Evolutionary conservation across 2,329 filamentous ascomycete genomes (phyloP).

Genomic region (Plectosphaerella sp.): DNA sequence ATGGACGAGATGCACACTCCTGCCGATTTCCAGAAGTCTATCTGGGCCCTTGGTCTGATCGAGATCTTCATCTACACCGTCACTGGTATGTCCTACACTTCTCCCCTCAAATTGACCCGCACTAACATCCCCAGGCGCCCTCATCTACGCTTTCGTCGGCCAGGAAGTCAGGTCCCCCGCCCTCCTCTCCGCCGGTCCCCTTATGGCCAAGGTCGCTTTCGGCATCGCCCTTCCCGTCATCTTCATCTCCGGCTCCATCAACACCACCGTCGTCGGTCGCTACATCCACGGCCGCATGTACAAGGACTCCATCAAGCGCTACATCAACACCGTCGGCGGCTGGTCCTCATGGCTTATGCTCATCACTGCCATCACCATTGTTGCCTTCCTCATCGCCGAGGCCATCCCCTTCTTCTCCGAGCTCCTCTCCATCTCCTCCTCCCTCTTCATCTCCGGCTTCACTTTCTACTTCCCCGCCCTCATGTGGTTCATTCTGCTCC

Average conservation of each 20-base stretch:
- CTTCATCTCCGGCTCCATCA: slow-evolving; percentile 69
- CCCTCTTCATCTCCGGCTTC: slow-evolving; percentile 40
- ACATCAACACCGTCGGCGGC: slow-evolving; percentile 43
- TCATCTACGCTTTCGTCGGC: slow-evolving; percentile 68
- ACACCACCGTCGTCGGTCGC: slow-evolving; percentile 43
- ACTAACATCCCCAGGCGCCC: slow-evolving; percentile 34
- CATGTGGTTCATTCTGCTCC: slow-evolving; percentile 36
- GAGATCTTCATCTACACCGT: slow-evolving; percentile 64
- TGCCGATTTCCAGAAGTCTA: slow-evolving; percentile 44
- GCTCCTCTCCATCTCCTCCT: slow-evolving; percentile 51
- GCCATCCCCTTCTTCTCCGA: slow-evolving; percentile 70
- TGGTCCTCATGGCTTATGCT: slow-evolving; percentile 56
- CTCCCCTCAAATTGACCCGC: no score
- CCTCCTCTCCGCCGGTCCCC: slow-evolving; percentile 56
- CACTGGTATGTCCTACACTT: slow-evolving; percentile 24
- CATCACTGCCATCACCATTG: slow-evolving; percentile 51
- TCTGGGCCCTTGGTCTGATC: slow-evolving; percentile 56
- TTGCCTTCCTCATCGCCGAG: slow-evolving; percentile 68
- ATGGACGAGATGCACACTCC: slow-evolving; percentile 51
- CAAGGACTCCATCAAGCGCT: slow-evolving; percentile 36
- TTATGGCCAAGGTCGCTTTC: slow-evolving; percentile 63
- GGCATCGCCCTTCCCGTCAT: slow-evolving; percentile 69
- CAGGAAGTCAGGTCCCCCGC: slow-evolving; percentile 60
- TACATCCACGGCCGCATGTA: slow-evolving; percentile 43
- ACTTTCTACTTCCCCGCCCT: slow-evolving; percentile 38